Evolutionary conservation across 345 rosid species (phyloP), one percentile per base, ranked within the genome.

Genomic region (Lepidium africanum): DNA sequence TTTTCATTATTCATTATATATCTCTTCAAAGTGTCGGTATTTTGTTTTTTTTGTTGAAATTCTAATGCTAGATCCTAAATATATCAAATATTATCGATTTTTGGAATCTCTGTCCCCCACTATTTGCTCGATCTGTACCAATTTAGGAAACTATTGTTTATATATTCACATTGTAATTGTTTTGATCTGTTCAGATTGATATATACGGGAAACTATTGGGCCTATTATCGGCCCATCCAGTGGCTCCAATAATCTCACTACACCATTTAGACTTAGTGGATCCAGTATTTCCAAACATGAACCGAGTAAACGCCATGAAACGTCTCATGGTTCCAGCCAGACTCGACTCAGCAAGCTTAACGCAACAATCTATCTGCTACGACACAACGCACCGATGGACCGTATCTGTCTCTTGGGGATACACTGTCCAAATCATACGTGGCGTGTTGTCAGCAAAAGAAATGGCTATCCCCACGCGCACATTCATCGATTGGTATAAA

Each of bases 351-450:
- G 87, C 97, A 0, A 84, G 77, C 1, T 69, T 90, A 1, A 50
- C 81, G 45, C 98, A 93, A 21, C 93, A 88, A 33, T 81, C 97
- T 19, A 76, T 88, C 1, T 90, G 96, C 77, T 86, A 93, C 41
- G 91, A 86, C 70, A 19, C 21, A 11, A 23, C 59, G 19, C 73
- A 81, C 37, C 62, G 56, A 36, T 88, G 98, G 98, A 88, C 92
- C 0, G 65, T 88, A 19, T 88, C 96, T 0, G 84, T 90, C 9
- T 83, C 96, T 0, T 90, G 98, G 98, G 96, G 98, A n/a, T 88
- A 80, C 50, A 74, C 86, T 0, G 86, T 88, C 21, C 92, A 86
- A 23, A 74, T 93, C 5, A 60, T 39, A 21, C 81, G 86, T 0
- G 90, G 87, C 21, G 80, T 82, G 23, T 5, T 82, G 43, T 19